Conservation (phyloP, 257 asterid genomes). For the Solanum clarkiae region DNA sequence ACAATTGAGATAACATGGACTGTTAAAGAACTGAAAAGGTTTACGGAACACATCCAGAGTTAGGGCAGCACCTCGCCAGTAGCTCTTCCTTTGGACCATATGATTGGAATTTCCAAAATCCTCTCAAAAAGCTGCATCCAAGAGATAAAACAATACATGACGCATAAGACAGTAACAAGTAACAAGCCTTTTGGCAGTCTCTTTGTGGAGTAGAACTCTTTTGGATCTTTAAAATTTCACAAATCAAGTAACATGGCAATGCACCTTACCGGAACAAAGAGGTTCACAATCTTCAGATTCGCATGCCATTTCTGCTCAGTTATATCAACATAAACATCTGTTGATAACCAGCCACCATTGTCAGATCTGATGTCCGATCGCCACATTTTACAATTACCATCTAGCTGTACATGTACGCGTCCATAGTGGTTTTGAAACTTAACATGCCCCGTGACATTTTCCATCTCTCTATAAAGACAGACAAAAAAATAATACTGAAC, state of each 20-base stretch:
- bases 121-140: constrained; percentile 84
- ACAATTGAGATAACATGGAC: background rate
- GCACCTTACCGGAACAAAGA: constrained; percentile 82
- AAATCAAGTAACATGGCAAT: constrained; percentile 4
- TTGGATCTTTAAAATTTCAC: background rate
- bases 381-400: constrained; percentile 93
- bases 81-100: constrained; percentile 97
- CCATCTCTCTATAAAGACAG: constrained; percentile 77
- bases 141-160: constrained; percentile 5
- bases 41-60: constrained; percentile 3
- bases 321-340: constrained; percentile 87
- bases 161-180: background rate
- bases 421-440: constrained; percentile 79
- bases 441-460: constrained; percentile 62
- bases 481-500: constrained; percentile 8
- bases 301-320: constrained; percentile 97
- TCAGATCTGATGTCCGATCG: constrained; percentile 61
- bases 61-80: constrained; percentile 91
- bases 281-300: constrained; percentile 76
- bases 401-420: constrained; percentile 76
- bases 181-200: background rate
- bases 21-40: background rate
- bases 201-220: background rate
- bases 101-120: constrained; percentile 83
- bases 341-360: constrained; percentile 98